Conservation (phyloP, 176 grass and related monocot species). For the Pontederia crassipes region DNA sequence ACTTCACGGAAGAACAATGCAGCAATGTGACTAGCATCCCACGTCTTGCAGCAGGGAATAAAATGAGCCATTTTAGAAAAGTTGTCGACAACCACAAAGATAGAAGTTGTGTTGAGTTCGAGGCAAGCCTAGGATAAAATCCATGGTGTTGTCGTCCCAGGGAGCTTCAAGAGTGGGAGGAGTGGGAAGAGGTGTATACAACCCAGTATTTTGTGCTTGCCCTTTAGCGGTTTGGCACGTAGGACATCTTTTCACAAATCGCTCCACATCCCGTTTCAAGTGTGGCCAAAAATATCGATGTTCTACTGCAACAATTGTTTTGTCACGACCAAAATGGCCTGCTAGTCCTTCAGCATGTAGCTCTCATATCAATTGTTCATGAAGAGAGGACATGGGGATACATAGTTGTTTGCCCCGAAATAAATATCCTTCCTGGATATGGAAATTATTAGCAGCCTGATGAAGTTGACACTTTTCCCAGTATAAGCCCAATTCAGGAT, state of each 20-base stretch:
- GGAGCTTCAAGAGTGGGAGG: neutral
- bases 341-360: neutral
- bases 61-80: neutral
- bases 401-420: neutral
- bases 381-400: neutral
- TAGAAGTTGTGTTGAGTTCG: neutral
- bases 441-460: neutral
- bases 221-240: neutral
- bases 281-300: neutral
- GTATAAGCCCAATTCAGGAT: neutral
- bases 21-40: neutral
- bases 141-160: neutral
- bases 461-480: neutral
- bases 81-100: neutral
- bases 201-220: neutral
- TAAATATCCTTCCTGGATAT: neutral
- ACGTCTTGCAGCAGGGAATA: neutral
- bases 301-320: too few relatives aligned
- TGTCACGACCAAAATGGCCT: too few relatives aligned
- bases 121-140: neutral
- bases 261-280: neutral
- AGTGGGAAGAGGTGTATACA: neutral
- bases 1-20: neutral
- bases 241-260: neutral
- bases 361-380: neutral